Evolutionary conservation across 768 basidiomycete genomes (phyloP).

Genomic region (Cyathus striatus): DNA sequence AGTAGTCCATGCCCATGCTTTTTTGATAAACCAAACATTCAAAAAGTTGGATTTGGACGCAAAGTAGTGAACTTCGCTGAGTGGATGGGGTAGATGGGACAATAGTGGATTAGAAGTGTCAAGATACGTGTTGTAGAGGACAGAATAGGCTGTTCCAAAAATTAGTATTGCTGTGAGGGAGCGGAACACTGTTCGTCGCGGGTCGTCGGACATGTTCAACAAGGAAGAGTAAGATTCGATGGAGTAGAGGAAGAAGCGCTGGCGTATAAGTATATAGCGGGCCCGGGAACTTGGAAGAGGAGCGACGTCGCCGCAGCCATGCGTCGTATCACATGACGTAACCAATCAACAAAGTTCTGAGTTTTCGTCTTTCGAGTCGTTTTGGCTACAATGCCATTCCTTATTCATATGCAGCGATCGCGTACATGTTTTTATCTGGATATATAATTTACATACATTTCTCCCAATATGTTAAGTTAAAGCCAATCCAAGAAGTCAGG

Average conservation of each 20-base stretch:
- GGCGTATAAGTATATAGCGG: too few species aligned
- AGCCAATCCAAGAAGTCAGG: conserved; percentile 94
- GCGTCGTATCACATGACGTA: too few species aligned
- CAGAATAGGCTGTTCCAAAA: conserved; percentile 63
- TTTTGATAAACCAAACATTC: conserved; percentile 86
- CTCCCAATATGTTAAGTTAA: conserved; percentile 8
- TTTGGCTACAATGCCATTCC: too few species aligned
- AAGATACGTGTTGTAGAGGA: conserved; percentile 63
- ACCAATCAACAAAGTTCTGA: too few species aligned
- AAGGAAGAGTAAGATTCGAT: too few species aligned
- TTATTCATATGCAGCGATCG: too few species aligned
- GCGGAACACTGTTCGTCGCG: conserved; percentile 27
- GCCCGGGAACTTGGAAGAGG: too few species aligned
- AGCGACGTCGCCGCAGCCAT: too few species aligned
- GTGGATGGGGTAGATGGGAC: conserved; percentile 63
- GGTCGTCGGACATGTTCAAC: conserved; percentile 8
- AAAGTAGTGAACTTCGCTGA: conserved; percentile 62
- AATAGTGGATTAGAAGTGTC: conserved; percentile 80
- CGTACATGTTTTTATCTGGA: too few species aligned
- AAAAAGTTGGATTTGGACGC: conserved; percentile 77
- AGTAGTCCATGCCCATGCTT: conserved; percentile 89
- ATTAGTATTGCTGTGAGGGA: conserved; percentile 42
- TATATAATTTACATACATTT: not conserved
- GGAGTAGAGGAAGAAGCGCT: not conserved
- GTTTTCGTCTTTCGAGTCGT: too few species aligned